These are phyloP conservation scores for Debaryomyces subglobosus DNA, from an alignment of 1,139 yeast species.

Conservation along the genomic window DNA sequence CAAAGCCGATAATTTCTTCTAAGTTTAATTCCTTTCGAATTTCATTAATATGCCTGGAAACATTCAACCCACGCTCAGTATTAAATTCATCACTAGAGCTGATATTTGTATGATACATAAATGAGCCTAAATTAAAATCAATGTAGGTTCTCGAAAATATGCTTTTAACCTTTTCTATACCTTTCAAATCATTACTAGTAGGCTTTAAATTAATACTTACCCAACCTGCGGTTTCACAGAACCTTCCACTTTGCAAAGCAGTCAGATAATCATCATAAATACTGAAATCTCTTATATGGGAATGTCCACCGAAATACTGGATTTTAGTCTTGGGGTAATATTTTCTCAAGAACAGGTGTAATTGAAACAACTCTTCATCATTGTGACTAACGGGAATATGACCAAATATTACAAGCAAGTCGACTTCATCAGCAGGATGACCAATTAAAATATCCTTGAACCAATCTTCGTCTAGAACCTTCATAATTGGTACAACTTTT, in stretches of 20 bases:
- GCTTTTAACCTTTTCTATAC: conserved; percentile 15
- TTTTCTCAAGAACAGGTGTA: conserved; percentile 58
- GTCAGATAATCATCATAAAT: conserved; percentile 68
- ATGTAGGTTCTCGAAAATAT: conserved; percentile 66
- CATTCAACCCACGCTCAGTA: conserved; percentile 54
- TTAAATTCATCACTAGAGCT: conserved; percentile 30
- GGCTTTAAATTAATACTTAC: conserved; percentile 54
- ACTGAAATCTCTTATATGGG: conserved; percentile 86
- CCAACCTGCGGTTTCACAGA: conserved; percentile 92
- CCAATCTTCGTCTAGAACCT: conserved; percentile 65
- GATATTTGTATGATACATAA: conserved; percentile 59
- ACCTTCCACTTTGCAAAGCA: conserved; percentile 88
- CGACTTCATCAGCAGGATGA: conserved; percentile 52
- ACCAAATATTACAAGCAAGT: conserved; percentile 70
- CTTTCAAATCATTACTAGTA: conserved; percentile 6
- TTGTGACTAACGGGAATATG: conserved; percentile 73
- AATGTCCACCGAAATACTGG: conserved; percentile 93
- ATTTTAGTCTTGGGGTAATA: conserved; percentile 65
- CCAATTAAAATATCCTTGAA: conserved; percentile 53
- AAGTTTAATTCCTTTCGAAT: conserved; percentile 56
- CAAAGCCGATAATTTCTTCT: conserved; percentile 62
- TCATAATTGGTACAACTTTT: conserved; percentile 63
- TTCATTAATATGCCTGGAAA: conserved; percentile 48
- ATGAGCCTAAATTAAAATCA: conserved; percentile 76
- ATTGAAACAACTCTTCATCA: conserved; percentile 57